Conservation (phyloP, 176 grass and related monocot species). For the Lolium multiflorum region DNA sequence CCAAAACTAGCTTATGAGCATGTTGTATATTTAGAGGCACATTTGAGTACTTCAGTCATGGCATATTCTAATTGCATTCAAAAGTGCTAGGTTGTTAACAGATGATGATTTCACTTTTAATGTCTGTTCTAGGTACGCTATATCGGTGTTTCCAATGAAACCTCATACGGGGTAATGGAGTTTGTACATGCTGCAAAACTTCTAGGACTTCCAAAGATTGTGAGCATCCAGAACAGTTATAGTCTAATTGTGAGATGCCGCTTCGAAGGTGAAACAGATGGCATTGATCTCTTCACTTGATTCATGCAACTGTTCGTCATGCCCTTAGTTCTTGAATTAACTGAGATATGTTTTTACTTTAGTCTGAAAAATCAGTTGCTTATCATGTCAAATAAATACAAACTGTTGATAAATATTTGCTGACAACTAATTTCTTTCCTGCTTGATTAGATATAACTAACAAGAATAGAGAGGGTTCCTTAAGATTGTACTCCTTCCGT, state of each 20-base stretch:
- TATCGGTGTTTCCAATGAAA: constrained; percentile 62
- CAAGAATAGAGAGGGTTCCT: background rate
- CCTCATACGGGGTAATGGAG: constrained; percentile 21
- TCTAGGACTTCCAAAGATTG: constrained; percentile 66
- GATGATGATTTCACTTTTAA: background rate
- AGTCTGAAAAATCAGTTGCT: background rate
- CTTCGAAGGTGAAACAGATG: constrained; percentile 75
- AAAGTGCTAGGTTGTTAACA: background rate
- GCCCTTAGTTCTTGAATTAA: background rate
- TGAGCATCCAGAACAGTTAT: constrained; percentile 95
- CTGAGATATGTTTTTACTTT: background rate
- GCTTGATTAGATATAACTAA: background rate
- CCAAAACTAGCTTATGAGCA: constrained; percentile 1
- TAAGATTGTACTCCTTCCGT: too few species aligned
- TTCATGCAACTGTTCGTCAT: constrained; percentile 12
- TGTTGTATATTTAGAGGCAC: background rate
- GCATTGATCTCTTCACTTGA: background rate
- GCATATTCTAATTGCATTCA: constrained; percentile 1
- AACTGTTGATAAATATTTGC: background rate
- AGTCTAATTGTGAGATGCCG: constrained; percentile 79
- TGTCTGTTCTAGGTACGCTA: constrained; percentile 64
- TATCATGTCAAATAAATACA: background rate
- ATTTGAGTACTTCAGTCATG: background rate
- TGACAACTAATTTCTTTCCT: background rate
- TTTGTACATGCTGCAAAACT: constrained; percentile 27